Conservation (phyloP, 2,329 filamentous ascomycete species). For the Chaetomium strumarium region DNA sequence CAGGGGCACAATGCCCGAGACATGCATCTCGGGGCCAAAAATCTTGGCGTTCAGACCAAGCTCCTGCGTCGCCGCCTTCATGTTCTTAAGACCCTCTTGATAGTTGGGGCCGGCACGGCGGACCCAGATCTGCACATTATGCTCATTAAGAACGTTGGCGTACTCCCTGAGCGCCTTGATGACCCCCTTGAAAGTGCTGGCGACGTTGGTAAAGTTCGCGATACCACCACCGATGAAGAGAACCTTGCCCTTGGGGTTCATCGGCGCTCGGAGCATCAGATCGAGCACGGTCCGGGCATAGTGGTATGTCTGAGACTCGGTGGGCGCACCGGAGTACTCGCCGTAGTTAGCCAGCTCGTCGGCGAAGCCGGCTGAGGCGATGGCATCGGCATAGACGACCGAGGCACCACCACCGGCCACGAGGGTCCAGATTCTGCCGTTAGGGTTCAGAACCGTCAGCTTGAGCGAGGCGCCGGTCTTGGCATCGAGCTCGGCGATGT, state of each 20-base stretch:
- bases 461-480: slow-evolving; percentile 99
- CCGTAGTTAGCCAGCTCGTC: slow-evolving; percentile 98
- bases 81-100: slow-evolving; percentile 99
- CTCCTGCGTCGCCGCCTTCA: slow-evolving; percentile 93
- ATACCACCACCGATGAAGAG: slow-evolving; percentile 99
- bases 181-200: slow-evolving; percentile 99
- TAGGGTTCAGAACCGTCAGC: slow-evolving; percentile 88
- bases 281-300: slow-evolving; percentile 96
- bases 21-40: slow-evolving; percentile 80
- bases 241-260: slow-evolving; percentile 86
- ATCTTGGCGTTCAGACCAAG: slow-evolving; percentile 68
- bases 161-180: slow-evolving; percentile 93
- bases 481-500: slow-evolving; percentile 96
- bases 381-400: slow-evolving; percentile 97
- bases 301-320: slow-evolving; percentile 98
- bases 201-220: slow-evolving; percentile 99
- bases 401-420: slow-evolving; percentile 99
- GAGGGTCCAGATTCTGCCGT: slow-evolving; percentile 93
- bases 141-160: slow-evolving; percentile 77
- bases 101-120: slow-evolving; percentile 89
- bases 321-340: slow-evolving; percentile 98
- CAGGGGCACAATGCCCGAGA: slow-evolving; percentile 92
- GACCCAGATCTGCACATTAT: slow-evolving; percentile 98
- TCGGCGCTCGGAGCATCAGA: slow-evolving; percentile 89
- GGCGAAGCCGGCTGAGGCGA: slow-evolving; percentile 91